phyloP scores from a whole-genome alignment of 352 stramenopile genomes.

The Phytopythium aichiense region DNA sequence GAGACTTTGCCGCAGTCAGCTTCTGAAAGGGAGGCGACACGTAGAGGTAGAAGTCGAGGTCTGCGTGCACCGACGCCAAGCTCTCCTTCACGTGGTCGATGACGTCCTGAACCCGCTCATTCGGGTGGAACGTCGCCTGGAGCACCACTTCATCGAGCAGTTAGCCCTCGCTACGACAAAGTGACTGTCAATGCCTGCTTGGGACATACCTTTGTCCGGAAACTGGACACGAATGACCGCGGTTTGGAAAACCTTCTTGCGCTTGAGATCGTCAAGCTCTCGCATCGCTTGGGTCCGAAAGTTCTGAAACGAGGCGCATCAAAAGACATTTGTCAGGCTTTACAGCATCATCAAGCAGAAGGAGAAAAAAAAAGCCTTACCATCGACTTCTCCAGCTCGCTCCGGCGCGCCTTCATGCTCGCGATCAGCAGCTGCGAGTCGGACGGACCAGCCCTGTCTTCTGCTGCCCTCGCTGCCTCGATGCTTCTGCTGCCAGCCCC shows the following conservation, averaged over 20 bases:
- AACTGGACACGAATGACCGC: conserved; percentile 82
- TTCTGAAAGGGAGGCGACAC: conserved; percentile 73
- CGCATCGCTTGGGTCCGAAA: conserved; percentile 87
- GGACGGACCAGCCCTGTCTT: conserved; percentile 16
- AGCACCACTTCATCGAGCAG: conserved; percentile 41
- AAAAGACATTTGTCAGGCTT: neutral
- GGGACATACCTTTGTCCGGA: conserved; percentile 58
- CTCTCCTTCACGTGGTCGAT: conserved; percentile 57
- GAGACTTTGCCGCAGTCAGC: conserved; percentile 45
- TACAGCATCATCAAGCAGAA: neutral
- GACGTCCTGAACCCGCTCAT: conserved; percentile 72
- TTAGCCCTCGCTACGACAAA: neutral
- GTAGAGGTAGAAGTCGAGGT: conserved; percentile 66
- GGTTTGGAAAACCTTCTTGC: conserved; percentile 75
- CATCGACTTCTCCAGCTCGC: conserved; percentile 78
- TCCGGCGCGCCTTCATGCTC: conserved; percentile 64
- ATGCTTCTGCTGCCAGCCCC: conserved; percentile 1
- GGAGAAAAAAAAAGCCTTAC: conserved; percentile 13
- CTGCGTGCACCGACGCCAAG: conserved; percentile 22
- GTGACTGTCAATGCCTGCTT: no score
- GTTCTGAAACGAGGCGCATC: conserved; percentile 31
- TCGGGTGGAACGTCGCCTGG: conserved; percentile 81
- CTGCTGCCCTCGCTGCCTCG: conserved; percentile 2
- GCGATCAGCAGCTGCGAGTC: conserved; percentile 71
- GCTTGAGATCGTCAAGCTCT: conserved; percentile 82